Conservation (phyloP, 2,329 filamentous ascomycete species). For the Exophiala bonariae region DNA sequence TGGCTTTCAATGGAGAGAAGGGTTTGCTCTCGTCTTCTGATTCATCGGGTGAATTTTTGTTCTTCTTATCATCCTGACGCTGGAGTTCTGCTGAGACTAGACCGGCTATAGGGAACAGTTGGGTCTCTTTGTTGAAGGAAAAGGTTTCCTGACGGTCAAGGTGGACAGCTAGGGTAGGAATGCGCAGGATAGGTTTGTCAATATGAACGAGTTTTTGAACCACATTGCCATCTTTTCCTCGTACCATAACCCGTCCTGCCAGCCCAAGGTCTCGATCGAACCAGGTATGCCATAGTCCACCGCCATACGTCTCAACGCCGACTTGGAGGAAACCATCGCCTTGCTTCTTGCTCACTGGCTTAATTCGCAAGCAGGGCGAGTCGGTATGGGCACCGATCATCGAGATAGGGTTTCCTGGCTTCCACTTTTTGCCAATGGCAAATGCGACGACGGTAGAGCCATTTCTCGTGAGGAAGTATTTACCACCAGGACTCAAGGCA, state of each 20-base stretch:
- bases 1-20: constrained; percentile 74
- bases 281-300: constrained; percentile 97
- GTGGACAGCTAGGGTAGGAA: constrained; percentile 92
- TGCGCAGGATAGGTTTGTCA: constrained; percentile 83
- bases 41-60: constrained; percentile 40
- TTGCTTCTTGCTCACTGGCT: constrained; percentile 89
- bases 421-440: constrained; percentile 86
- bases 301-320: constrained; percentile 94
- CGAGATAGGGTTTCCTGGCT: constrained; percentile 81
- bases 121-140: constrained; percentile 93
- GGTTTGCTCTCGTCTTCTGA: constrained; percentile 44
- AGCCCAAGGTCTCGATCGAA: constrained; percentile 93
- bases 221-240: constrained; percentile 70
- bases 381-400: constrained; percentile 98
- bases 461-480: constrained; percentile 95
- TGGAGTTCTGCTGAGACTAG: constrained; percentile 87
- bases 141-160: constrained; percentile 84
- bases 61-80: constrained; percentile 53
- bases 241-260: constrained; percentile 83
- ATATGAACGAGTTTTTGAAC: constrained; percentile 86
- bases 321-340: constrained; percentile 88
- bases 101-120: constrained; percentile 90
- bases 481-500: constrained; percentile 78
- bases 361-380: constrained; percentile 86
- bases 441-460: constrained; percentile 90